phyloP scores from a whole-genome alignment of 1,284 basidiomycete species.

The Anthracocystis walkeri region DNA sequence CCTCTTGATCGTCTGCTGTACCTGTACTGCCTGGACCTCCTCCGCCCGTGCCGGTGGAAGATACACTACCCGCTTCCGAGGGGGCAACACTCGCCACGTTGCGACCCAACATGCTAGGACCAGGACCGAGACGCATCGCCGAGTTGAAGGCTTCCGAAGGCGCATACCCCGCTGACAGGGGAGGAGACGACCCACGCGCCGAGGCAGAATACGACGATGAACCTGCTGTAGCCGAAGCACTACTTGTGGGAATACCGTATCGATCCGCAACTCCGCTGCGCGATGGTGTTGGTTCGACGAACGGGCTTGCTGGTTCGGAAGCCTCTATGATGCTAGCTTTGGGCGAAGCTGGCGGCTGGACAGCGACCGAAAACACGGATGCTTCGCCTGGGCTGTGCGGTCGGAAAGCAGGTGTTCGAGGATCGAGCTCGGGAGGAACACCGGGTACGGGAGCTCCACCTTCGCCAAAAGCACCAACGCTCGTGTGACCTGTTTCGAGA shows the following conservation, averaged over 20 bases:
- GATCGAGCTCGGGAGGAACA: constrained; percentile 67
- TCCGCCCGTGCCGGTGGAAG: constrained; percentile 41
- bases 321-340: constrained; percentile 50
- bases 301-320: constrained; percentile 43
- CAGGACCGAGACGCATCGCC: constrained; percentile 32
- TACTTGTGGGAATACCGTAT: constrained; percentile 31
- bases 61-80: constrained; percentile 61
- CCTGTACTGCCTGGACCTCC: constrained; percentile 39
- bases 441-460: constrained; percentile 55
- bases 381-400: constrained; percentile 63
- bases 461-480: constrained; percentile 53
- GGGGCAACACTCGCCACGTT: constrained; percentile 54
- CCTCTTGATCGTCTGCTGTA: constrained; percentile 55
- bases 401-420: constrained; percentile 61
- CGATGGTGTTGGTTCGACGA: constrained; percentile 32
- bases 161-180: constrained; percentile 30
- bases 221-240: constrained; percentile 51
- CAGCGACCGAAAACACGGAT: constrained; percentile 66
- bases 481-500: constrained; percentile 48
- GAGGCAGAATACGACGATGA: constrained; percentile 37
- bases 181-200: constrained; percentile 29
- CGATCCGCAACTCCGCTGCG: constrained; percentile 23
- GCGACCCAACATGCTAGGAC: constrained; percentile 46
- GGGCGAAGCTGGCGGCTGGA: constrained; percentile 65
- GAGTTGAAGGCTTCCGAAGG: constrained; percentile 36